Conservation (phyloP, 2,329 filamentous ascomycete species). For the Trichophyton equinum region DNA sequence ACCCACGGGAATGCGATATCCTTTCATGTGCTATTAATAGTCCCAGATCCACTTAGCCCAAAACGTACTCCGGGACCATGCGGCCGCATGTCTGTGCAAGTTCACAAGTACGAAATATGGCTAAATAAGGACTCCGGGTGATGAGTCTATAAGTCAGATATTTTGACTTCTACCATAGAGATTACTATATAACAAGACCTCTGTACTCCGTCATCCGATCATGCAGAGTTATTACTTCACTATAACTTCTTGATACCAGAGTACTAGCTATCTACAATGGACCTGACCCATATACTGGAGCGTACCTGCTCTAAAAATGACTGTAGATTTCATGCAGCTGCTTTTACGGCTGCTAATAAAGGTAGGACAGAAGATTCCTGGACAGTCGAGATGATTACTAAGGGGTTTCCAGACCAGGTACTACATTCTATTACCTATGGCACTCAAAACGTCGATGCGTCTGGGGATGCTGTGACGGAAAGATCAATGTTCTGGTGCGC, state of each 20-base stretch:
- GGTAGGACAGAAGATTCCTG: neutral
- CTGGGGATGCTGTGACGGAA: neutral
- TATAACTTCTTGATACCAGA: neutral
- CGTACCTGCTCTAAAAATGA: neutral
- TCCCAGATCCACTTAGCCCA: neutral
- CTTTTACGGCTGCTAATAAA: neutral
- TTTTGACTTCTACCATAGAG: neutral
- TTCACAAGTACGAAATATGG: neutral
- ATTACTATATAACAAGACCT: neutral
- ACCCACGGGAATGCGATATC: neutral
- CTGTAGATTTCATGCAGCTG: neutral
- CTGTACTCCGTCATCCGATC: neutral
- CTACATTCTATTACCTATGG: neutral
- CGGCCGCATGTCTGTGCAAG: neutral
- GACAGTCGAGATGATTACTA: neutral
- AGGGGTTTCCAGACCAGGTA: neutral
- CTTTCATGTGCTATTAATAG: too few species aligned
- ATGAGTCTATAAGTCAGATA: neutral
- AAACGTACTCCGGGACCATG: neutral
- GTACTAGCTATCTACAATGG: neutral
- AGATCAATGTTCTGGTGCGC: conserved; percentile 15
- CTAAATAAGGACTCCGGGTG: neutral
- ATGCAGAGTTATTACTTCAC: neutral
- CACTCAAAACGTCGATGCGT: neutral
- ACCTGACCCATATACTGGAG: neutral